Conservation (phyloP, 192 early-diverging fungal species). For the Gigaspora rosea region DNA sequence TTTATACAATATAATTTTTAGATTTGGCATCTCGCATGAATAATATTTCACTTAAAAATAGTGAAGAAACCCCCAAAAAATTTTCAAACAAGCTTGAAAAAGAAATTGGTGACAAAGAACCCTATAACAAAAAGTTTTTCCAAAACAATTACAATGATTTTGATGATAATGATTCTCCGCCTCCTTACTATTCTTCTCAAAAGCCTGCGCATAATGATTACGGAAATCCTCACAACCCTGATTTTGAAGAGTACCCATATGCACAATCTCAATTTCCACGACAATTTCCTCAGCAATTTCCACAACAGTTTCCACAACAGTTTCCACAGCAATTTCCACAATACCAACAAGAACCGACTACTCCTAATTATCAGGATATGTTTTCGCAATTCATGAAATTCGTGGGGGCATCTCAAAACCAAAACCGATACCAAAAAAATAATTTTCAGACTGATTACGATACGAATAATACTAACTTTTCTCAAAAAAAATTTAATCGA, state of each 20-base stretch:
- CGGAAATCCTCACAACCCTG: background rate
- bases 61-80: background rate
- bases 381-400: background rate
- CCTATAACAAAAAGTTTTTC: too few relatives aligned
- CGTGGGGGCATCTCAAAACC: background rate
- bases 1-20: too few relatives aligned
- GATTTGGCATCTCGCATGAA: background rate
- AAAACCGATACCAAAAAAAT: background rate
- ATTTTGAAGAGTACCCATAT: background rate
- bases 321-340: background rate
- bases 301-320: background rate
- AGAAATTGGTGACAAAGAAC: too few relatives aligned
- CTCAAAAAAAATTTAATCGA: background rate
- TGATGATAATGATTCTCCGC: background rate
- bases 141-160: too few relatives aligned
- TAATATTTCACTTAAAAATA: background rate
- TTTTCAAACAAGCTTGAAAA: background rate
- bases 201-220: background rate
- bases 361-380: background rate
- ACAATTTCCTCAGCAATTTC: too few relatives aligned
- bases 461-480: background rate
- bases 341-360: background rate
- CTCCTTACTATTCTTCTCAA: too few relatives aligned
- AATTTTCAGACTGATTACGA: background rate
- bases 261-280: background rate